Evolutionary conservation across 2,329 filamentous ascomycete species (phyloP).

Genomic region (Microsporum ferrugineum): DNA sequence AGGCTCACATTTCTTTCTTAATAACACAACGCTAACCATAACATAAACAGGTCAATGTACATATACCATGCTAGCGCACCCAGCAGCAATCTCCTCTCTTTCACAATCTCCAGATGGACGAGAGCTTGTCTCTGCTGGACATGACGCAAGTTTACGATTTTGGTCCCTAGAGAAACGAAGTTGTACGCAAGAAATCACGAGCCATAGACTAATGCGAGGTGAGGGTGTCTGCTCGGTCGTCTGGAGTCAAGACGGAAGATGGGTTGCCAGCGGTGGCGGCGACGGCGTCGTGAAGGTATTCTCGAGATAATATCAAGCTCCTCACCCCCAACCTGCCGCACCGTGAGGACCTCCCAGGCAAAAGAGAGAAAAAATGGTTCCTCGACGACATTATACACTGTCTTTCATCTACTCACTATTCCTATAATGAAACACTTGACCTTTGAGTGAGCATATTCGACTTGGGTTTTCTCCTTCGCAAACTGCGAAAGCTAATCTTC

Average conservation of each 20-base stretch:
- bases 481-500: neutral
- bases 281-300: conserved; percentile 96
- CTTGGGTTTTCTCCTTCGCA: neutral
- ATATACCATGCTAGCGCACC: conserved; percentile 96
- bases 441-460: neutral
- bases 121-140: conserved; percentile 89
- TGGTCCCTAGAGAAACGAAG: conserved; percentile 94
- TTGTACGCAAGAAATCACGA: conserved; percentile 91
- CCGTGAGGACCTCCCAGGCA: neutral
- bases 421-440: neutral
- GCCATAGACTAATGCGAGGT: conserved; percentile 84
- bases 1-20: conserved; percentile 20
- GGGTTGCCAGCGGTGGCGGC: conserved; percentile 87
- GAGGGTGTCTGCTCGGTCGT: conserved; percentile 90
- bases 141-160: conserved; percentile 90
- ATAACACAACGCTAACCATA: conserved; percentile 10
- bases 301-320: conserved; percentile 24
- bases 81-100: conserved; percentile 80
- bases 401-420: neutral
- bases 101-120: conserved; percentile 86
- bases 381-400: neutral
- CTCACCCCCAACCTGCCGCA: neutral
- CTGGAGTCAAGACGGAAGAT: conserved; percentile 90
- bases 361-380: neutral
- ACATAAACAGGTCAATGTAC: conserved; percentile 75